Percentiles rank a stretch among this genome's conserved stretches.
These are phyloP conservation scores for Batrachochytrium dendrobatidis DNA, from an alignment of 371 early-diverging fungal species.

Conservation along the genomic window DNA sequence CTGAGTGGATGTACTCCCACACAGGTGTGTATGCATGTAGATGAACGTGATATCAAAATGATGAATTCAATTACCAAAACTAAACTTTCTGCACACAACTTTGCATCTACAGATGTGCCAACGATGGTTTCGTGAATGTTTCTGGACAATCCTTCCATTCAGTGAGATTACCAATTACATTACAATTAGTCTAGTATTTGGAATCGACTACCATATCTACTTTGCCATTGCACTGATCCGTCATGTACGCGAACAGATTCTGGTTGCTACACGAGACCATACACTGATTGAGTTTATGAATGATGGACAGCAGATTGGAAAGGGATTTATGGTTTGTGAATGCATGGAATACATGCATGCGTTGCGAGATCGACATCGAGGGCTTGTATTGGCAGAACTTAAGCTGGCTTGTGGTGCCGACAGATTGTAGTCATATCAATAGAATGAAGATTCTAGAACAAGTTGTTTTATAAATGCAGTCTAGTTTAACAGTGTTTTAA, in stretches of 20 bases:
- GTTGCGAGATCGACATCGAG: slow-evolving; percentile 19
- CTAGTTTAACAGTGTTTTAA: too few relatives aligned
- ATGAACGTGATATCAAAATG: background rate
- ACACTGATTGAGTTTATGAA: slow-evolving; percentile 24
- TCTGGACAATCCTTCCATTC: slow-evolving; percentile 35
- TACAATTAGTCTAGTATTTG: slow-evolving; percentile 14
- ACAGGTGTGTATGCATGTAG: slow-evolving; percentile 23
- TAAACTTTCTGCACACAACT: background rate
- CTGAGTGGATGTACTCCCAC: slow-evolving; percentile 38
- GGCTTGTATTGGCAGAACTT: too few relatives aligned
- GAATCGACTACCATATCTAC: slow-evolving; percentile 36
- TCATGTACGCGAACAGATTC: slow-evolving; percentile 17
- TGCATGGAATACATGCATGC: slow-evolving; percentile 17
- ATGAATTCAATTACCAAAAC: background rate
- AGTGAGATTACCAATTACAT: slow-evolving; percentile 27
- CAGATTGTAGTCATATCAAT: too few relatives aligned
- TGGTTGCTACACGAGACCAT: slow-evolving; percentile 24
- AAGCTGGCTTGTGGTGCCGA: too few relatives aligned
- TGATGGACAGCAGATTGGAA: slow-evolving; percentile 8
- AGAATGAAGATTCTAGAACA: too few relatives aligned
- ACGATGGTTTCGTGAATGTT: slow-evolving; percentile 37
- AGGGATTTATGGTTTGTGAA: slow-evolving; percentile 8
- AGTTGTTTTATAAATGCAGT: too few relatives aligned
- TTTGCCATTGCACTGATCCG: slow-evolving; percentile 28
- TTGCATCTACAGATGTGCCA: slow-evolving; percentile 21